These are phyloP conservation scores for Colletotrichum sp. DNA, from an alignment of 2,329 filamentous ascomycete species.

Conservation along the genomic window DNA sequence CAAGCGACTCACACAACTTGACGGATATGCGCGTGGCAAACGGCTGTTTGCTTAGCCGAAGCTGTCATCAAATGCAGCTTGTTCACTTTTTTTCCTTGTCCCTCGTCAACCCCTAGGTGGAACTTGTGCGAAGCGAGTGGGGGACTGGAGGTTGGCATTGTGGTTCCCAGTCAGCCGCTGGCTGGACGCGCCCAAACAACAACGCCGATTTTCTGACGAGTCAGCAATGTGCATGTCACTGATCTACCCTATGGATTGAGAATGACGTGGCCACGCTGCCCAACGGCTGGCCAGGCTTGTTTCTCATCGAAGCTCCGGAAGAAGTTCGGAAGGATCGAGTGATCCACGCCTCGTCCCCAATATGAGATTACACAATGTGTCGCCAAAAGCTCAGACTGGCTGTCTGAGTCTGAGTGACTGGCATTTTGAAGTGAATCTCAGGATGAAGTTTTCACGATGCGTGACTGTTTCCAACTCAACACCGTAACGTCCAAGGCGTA, in stretches of 20 bases:
- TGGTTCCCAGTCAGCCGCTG: not conserved
- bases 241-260: not conserved
- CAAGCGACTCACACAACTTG: not conserved
- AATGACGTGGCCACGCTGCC: not conserved
- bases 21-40: not conserved
- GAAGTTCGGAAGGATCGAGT: not conserved
- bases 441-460: not conserved
- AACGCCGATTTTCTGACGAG: not conserved
- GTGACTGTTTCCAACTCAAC: not conserved
- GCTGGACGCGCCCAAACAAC: not conserved
- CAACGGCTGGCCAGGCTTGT: not conserved
- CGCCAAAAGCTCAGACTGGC: not conserved
- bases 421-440: not conserved
- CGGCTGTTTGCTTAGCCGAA: not conserved
- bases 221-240: not conserved
- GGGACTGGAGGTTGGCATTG: not conserved
- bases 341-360: not conserved
- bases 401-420: not conserved
- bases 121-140: not conserved
- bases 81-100: not conserved
- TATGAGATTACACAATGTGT: not conserved
- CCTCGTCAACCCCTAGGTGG: not conserved
- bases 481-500: not conserved
- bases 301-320: accelerated
- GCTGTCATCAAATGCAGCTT: not conserved